Evolutionary conservation across 2,329 filamentous ascomycete species (phyloP).

Genomic region (Ceratocystis alfenasii): DNA sequence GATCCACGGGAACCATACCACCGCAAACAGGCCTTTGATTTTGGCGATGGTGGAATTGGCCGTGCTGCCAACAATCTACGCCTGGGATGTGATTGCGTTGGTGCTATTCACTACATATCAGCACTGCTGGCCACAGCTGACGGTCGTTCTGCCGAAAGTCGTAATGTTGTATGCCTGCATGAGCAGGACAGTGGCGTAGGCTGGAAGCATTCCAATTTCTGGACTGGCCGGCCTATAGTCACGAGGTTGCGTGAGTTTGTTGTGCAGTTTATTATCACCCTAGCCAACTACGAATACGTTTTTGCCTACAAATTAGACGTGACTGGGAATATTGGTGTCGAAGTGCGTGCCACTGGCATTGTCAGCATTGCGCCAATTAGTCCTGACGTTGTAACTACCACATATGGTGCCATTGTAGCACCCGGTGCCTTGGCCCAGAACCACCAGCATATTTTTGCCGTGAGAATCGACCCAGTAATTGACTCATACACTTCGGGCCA

Average conservation of each 20-base stretch:
- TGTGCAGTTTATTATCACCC: conserved; percentile 56
- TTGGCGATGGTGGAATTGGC: conserved; percentile 57
- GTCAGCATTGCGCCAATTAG: conserved; percentile 50
- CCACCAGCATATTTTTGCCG: conserved; percentile 58
- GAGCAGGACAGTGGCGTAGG: conserved; percentile 59
- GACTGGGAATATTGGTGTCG: conserved; percentile 47
- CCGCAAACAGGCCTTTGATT: conserved; percentile 60
- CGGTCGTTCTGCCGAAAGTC: conserved; percentile 41
- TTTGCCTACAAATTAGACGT: conserved; percentile 47
- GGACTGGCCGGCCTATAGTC: conserved; percentile 50
- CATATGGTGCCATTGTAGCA: conserved; percentile 50
- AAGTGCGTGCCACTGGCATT: conserved; percentile 55
- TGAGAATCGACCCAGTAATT: conserved; percentile 53
- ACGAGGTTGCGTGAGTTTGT: conserved; percentile 51
- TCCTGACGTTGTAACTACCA: conserved; percentile 37
- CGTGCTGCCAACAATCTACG: conserved; percentile 55
- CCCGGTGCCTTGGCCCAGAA: conserved; percentile 55
- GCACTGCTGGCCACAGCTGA: conserved; percentile 40
- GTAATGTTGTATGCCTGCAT: conserved; percentile 55
- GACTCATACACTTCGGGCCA: conserved; percentile 36
- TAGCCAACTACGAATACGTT: conserved; percentile 58
- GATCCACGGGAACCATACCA: conserved; percentile 55
- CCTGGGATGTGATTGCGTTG: conserved; percentile 59
- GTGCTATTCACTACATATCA: conserved; percentile 54
- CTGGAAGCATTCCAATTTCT: conserved; percentile 61